Evolutionary conservation across 192 early-diverging fungal genomes (phyloP).

Genomic region (Pilobolus umbonatus): DNA sequence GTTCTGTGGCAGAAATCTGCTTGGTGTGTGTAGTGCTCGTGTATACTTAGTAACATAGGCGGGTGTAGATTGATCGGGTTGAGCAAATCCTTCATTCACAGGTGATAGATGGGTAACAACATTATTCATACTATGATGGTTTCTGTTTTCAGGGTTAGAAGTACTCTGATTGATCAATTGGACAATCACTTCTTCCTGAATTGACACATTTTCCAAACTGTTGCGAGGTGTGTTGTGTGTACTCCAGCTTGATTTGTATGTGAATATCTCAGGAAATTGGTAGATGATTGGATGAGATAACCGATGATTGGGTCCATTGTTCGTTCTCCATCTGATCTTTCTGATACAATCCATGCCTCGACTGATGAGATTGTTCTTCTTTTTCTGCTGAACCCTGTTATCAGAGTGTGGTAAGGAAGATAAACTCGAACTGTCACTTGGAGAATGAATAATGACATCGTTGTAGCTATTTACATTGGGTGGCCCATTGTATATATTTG

Average conservation of each 20-base stretch:
- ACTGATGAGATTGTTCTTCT: not conserved
- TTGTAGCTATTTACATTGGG: too few species aligned
- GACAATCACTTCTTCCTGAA: not conserved
- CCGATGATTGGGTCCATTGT: not conserved
- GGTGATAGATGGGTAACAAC: not conserved
- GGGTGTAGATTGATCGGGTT: too few species aligned
- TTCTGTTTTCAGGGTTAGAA: not conserved
- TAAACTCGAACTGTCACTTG: too few species aligned
- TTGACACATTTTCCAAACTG: not conserved
- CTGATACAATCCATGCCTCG: not conserved
- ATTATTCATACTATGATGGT: not conserved
- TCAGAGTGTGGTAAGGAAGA: too few species aligned
- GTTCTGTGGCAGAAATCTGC: conserved; percentile 52
- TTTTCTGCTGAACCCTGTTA: too few species aligned
- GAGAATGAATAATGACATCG: too few species aligned
- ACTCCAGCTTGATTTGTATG: not conserved
- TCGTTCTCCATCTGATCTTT: not conserved
- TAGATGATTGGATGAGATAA: not conserved
- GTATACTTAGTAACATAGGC: conserved; percentile 11
- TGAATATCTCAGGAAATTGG: not conserved
- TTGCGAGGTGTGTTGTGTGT: not conserved
- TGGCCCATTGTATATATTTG: too few species aligned
- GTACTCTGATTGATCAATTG: not conserved
- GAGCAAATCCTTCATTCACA: not conserved
- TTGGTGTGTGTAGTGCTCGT: conserved; percentile 41